Evolutionary conservation across 2,329 filamentous ascomycete genomes (phyloP), one percentile per base, ranked within the genome.

Genomic region (Didymellaceae sp.): DNA sequence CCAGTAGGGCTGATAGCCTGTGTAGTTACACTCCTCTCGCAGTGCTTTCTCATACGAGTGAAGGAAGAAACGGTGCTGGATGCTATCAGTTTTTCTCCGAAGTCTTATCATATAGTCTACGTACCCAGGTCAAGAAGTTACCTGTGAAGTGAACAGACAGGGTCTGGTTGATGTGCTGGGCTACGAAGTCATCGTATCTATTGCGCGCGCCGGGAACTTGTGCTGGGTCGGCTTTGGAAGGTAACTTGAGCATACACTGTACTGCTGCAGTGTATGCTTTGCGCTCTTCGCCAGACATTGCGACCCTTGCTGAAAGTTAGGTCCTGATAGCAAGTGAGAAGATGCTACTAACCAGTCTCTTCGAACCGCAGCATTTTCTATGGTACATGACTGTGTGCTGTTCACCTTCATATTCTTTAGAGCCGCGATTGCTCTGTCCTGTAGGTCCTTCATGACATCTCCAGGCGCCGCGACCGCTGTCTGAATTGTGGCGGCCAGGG

Each of bases 1-100:
- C 72, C 77, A 78, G 67, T 81, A 82, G 2, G 74, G 74, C 21
- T 70, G 65, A 30, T 61, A 59, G 24, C 58, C 60, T 1, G 50
- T 60, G 47, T 74, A 77, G n/a, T 68, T 68, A 42, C 75, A 77
- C 41, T 76, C 74, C n/a, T 72, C 40, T n/a, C 57, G 63, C 1
- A 77, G 58, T 1, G 72, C 70, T 25, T 68, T 56, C 47, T 77
- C 72, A 47, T 70, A 76, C 0, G 53, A 50, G 44, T 73, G 65
- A 5, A 66, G 54, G 49, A 67, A 75, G 45, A 71, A 66, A 6
- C 75, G 63, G 45, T 77, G 74, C 50, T 43, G 26, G 6, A n/a
- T 11, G 11, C 1, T 1, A 6, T 49, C 17, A 49, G 21, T 1
- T 13, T 24, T 2, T 5, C 9, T 7, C n/a, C 6, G 25, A 5